phyloP scores from a whole-genome alignment of 139 green algal species.

The Coccomyxa sp. region DNA sequence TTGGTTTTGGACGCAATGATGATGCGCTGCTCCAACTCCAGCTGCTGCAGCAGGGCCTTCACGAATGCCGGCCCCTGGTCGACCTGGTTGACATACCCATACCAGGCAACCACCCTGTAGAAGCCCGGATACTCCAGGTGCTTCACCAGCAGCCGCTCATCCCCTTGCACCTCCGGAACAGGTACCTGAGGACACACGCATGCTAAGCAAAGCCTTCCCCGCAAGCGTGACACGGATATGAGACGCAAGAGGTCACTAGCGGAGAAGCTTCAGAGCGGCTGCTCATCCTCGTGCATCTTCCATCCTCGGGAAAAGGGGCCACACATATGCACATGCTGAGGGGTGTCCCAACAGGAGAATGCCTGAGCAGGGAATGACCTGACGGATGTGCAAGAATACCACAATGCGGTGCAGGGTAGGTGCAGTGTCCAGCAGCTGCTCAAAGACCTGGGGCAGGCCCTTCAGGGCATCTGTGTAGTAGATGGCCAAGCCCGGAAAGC shows the following conservation, averaged over 20 bases:
- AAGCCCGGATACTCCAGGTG: conserved; percentile 10
- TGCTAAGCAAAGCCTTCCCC: background rate
- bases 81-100: background rate
- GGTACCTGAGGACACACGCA: conserved; percentile 10
- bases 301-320: too few relatives aligned
- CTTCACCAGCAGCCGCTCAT: conserved; percentile 14
- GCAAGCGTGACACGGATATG: too few relatives aligned
- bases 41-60: background rate
- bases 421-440: conserved; percentile 2
- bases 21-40: background rate
- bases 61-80: background rate
- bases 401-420: conserved; percentile 9
- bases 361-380: too few relatives aligned
- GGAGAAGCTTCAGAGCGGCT: too few relatives aligned
- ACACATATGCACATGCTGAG: too few relatives aligned
- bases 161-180: conserved; percentile 3
- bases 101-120: conserved; percentile 12
- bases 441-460: conserved; percentile 8
- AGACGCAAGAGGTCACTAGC: too few relatives aligned
- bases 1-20: too few relatives aligned
- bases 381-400: conserved; percentile 11
- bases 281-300: too few relatives aligned
- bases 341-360: too few relatives aligned
- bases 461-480: conserved; percentile 11
- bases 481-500: conserved; percentile 7